These are phyloP conservation scores for Cucurbitaria berberidis DNA, from an alignment of 2,329 filamentous ascomycete genomes.

Conservation along the genomic window DNA sequence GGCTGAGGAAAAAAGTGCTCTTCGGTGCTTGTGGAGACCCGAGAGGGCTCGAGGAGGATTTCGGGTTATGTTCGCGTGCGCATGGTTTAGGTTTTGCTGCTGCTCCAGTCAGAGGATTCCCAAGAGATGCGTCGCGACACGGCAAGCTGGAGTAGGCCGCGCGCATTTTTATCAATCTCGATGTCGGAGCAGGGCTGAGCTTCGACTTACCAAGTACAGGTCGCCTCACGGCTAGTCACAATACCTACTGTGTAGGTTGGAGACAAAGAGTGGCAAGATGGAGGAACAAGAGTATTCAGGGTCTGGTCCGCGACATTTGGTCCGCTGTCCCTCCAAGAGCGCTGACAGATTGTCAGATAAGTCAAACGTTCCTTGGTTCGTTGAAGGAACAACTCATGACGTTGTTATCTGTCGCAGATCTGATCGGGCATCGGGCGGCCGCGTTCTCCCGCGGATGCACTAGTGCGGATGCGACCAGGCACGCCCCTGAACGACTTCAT, in stretches of 20 bases:
- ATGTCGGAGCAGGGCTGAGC: slow-evolving; percentile 11
- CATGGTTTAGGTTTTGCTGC: slow-evolving; percentile 24
- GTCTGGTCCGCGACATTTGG: slow-evolving; percentile 23
- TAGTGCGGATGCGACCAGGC: background rate
- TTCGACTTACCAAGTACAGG: slow-evolving; percentile 33
- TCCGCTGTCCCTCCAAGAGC: slow-evolving; percentile 10
- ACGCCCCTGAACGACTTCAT: no score
- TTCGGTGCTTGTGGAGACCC: slow-evolving; percentile 6
- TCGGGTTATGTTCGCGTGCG: slow-evolving; percentile 14
- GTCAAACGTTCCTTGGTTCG: slow-evolving; percentile 9
- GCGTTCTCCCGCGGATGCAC: slow-evolving; percentile 1
- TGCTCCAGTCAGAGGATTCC: slow-evolving; percentile 5
- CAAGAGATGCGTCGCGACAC: slow-evolving; percentile 1
- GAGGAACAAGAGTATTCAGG: background rate
- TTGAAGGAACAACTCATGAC: slow-evolving; percentile 18
- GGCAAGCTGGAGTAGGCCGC: background rate
- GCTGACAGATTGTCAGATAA: slow-evolving; percentile 3
- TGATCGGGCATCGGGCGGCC: slow-evolving; percentile 1
- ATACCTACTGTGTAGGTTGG: background rate
- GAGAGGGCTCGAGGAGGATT: slow-evolving; percentile 6
- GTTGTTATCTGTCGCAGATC: slow-evolving; percentile 14
- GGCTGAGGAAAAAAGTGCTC: background rate
- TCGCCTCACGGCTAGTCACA: slow-evolving; percentile 11
- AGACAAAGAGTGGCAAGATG: background rate
- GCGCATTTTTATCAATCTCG: slow-evolving; percentile 13